phyloP scores from a whole-genome alignment of 2,329 filamentous ascomycete species.

The Fusarium citri region DNA sequence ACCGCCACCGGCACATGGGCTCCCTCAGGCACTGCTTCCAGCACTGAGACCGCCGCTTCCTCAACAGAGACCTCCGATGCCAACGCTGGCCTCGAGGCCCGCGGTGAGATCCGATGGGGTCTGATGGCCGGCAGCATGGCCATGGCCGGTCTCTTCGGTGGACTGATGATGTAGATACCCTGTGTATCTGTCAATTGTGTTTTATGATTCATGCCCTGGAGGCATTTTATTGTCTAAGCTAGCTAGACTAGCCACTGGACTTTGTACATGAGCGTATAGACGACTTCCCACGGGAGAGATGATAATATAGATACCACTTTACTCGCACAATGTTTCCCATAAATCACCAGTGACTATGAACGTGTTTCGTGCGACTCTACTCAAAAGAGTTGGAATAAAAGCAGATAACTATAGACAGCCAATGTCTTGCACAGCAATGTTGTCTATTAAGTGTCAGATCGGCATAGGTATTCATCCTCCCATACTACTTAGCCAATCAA shows the following conservation, averaged over 20 bases:
- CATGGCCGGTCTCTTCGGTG: constrained; percentile 40
- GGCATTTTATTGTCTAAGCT: constrained; percentile 24
- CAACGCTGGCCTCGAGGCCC: constrained; percentile 32
- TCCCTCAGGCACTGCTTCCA: constrained; percentile 18
- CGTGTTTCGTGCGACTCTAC: not conserved
- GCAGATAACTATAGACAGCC: not conserved
- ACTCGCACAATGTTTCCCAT: not conserved
- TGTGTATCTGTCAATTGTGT: constrained; percentile 6
- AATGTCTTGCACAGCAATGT: not conserved
- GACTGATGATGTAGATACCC: constrained; percentile 36
- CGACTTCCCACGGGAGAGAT: constrained; percentile 9
- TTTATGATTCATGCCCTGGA: constrained; percentile 22
- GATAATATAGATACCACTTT: constrained; percentile 11
- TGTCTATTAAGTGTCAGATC: not conserved
- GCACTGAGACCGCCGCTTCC: constrained; percentile 24
- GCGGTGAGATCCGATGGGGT: constrained; percentile 44
- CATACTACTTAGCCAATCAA: constrained; percentile 41
- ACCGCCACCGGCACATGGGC: constrained; percentile 26
- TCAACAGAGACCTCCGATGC: constrained; percentile 16
- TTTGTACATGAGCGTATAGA: constrained; percentile 18
- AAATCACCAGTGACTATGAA: not conserved
- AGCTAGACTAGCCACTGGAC: constrained; percentile 24
- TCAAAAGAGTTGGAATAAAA: not conserved
- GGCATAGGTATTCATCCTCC: not conserved
- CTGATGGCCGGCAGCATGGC: constrained; percentile 39